phyloP scores from a whole-genome alignment of 75 land plant genomes.

The Gnetum montanum region DNA sequence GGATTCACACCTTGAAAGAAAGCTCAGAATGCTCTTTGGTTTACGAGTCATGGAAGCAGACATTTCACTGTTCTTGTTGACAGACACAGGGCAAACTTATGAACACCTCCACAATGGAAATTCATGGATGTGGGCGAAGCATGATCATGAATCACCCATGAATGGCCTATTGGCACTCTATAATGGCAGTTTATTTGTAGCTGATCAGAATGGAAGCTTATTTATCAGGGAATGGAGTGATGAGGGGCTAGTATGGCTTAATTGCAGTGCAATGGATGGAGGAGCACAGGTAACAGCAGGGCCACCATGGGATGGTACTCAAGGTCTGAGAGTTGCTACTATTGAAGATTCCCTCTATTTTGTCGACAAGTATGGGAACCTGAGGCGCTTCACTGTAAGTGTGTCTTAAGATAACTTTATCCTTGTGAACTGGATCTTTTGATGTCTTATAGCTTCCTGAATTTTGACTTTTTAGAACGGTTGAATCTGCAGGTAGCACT shows the following conservation, averaged over 20 bases:
- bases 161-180: conserved; percentile 51
- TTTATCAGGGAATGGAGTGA: conserved; percentile 55
- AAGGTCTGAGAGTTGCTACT: conserved; percentile 28
- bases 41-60: conserved; percentile 52
- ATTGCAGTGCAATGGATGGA: conserved; percentile 61
- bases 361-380: conserved; percentile 46
- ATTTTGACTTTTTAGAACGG: background rate
- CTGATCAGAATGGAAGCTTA: conserved; percentile 43
- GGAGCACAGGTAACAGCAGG: conserved; percentile 49
- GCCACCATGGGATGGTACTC: conserved; percentile 58
- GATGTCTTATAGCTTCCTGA: background rate
- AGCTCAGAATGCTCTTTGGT: conserved; percentile 24
- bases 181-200: conserved; percentile 60
- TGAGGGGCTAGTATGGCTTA: conserved; percentile 48
- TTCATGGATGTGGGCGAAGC: conserved; percentile 69
- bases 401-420: background rate
- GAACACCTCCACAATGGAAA: conserved; percentile 44
- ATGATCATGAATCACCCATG: conserved; percentile 38
- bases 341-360: conserved; percentile 63
- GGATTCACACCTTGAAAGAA: conserved; percentile 18
- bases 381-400: conserved; percentile 57
- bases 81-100: conserved; percentile 39
- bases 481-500: conserved; percentile 40
- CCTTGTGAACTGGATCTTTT: background rate
- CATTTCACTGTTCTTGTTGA: conserved; percentile 54